These are phyloP conservation scores for Aspergillus olivimuriae DNA, from an alignment of 495 filamentous ascomycete species.

Conservation along the genomic window DNA sequence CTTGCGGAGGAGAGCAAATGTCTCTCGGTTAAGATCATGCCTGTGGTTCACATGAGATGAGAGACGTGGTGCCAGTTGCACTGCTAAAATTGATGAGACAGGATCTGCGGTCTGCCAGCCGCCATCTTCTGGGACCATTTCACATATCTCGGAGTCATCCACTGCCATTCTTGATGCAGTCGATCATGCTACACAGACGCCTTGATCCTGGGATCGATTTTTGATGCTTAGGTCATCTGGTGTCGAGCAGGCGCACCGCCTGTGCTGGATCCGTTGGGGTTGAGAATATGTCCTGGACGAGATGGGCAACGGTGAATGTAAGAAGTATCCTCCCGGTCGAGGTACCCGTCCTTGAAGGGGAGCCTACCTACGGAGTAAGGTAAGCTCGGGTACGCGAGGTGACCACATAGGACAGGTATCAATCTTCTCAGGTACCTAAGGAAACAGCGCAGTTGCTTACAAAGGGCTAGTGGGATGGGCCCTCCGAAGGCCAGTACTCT, in stretches of 20 bases:
- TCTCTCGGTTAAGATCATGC: slow-evolving; percentile 41
- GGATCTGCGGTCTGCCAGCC: slow-evolving; percentile 28
- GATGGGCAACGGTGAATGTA: neutral
- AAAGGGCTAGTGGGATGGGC: too few species aligned
- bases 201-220: neutral
- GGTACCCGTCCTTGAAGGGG: too few species aligned
- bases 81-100: slow-evolving; percentile 64
- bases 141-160: slow-evolving; percentile 16
- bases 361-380: too few species aligned
- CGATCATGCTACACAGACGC: slow-evolving; percentile 8
- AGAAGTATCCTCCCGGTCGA: too few species aligned
- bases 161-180: slow-evolving; percentile 21
- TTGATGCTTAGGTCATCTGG: neutral
- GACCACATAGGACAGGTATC: too few species aligned
- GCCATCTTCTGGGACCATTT: slow-evolving; percentile 11
- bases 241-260: neutral
- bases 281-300: neutral
- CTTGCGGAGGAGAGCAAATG: slow-evolving; percentile 57
- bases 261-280: neutral
- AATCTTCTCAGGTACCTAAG: too few species aligned
- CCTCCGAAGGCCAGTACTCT: too few species aligned
- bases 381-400: too few species aligned
- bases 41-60: slow-evolving; percentile 36
- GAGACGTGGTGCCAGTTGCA: slow-evolving; percentile 49
- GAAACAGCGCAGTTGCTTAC: too few species aligned